Conservation (phyloP, 2,329 filamentous ascomycete genomes). For the Endothia cerciana region DNA sequence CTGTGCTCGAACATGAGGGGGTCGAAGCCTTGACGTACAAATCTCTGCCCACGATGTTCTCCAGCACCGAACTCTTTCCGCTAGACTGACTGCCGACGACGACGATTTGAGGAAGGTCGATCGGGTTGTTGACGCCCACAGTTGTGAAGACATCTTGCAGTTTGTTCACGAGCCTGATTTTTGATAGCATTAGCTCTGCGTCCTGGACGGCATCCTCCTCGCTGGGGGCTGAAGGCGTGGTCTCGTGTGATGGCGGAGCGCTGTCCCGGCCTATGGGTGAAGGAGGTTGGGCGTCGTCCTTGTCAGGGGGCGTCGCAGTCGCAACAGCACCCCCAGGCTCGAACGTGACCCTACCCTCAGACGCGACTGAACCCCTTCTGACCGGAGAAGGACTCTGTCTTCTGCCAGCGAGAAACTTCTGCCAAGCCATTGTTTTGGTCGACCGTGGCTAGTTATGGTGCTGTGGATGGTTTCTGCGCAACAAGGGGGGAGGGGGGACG, state of each 20-base stretch:
- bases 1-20: conserved; percentile 14
- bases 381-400: conserved; percentile 3
- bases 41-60: conserved; percentile 98
- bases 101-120: conserved; percentile 97
- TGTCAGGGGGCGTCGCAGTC: not conserved
- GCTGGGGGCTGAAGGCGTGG: not conserved
- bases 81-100: conserved; percentile 98
- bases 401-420: conserved; percentile 8
- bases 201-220: conserved; percentile 63
- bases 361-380: not conserved
- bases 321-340: conserved; percentile 3
- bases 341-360: not conserved
- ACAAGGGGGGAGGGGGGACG: conserved; percentile 33
- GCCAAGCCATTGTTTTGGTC: conserved; percentile 6
- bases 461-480: conserved; percentile 15
- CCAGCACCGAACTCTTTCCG: conserved; percentile 97
- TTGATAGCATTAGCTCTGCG: conserved; percentile 67
- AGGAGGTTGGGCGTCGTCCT: conserved; percentile 4
- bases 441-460: conserved; percentile 3
- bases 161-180: conserved; percentile 85
- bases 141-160: conserved; percentile 99
- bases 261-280: not conserved
- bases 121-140: conserved; percentile 98
- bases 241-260: conserved; percentile 1
- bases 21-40: conserved; percentile 69